These are phyloP conservation scores for Citrus reticulata DNA, from an alignment of 345 rosid species.

Conservation along the genomic window DNA sequence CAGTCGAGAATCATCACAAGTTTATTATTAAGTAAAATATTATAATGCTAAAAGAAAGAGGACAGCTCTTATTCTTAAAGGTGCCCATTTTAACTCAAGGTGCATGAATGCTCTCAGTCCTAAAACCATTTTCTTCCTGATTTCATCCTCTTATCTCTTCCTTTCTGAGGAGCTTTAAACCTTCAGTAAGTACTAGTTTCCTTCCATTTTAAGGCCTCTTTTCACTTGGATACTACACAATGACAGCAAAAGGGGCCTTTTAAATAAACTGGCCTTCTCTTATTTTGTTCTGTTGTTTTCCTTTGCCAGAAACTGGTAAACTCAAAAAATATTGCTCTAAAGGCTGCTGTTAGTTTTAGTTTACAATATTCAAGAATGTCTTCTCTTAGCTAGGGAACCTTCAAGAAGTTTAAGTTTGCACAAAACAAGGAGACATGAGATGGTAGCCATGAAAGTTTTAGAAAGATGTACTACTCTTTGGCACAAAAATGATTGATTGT, in stretches of 20 bases:
- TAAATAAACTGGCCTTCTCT: not conserved
- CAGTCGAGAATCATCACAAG: not conserved
- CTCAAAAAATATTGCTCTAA: not conserved
- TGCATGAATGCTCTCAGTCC: not conserved
- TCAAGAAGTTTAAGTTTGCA: not conserved
- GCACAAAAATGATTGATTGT: not conserved
- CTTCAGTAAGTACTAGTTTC: not conserved
- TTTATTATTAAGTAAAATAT: too few relatives aligned
- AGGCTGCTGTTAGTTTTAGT: not conserved
- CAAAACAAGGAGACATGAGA: not conserved
- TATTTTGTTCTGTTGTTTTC: not conserved
- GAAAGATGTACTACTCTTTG: not conserved
- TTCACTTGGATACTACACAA: not conserved
- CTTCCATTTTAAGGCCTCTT: too few relatives aligned
- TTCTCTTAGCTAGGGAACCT: not conserved
- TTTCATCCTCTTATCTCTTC: not conserved
- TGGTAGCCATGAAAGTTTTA: not conserved
- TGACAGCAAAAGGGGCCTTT: not conserved
- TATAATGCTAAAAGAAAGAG: not conserved
- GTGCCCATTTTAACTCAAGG: not conserved
- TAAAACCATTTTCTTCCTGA: not conserved
- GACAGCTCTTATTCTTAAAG: not conserved
- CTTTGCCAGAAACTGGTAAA: too few relatives aligned
- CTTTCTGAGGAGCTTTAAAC: not conserved
- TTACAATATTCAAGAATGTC: not conserved